Conservation (phyloP, 257 asterid species). For the Pogostemon cablin region DNA sequence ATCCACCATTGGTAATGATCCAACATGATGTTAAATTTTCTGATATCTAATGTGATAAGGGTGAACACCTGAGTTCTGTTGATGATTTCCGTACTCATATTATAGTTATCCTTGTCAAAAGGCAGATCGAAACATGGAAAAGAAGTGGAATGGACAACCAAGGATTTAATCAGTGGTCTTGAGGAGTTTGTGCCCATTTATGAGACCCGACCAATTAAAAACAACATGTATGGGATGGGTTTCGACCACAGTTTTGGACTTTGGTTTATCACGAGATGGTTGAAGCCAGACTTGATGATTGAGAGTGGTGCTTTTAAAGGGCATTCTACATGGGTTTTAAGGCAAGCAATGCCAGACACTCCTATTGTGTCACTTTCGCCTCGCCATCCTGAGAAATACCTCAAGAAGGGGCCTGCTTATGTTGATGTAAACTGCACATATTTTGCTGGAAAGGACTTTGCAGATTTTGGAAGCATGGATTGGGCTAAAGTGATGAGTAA, state of each 20-base stretch:
- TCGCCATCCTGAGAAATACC: conserved; percentile 96
- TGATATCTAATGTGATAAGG: conserved; percentile 1
- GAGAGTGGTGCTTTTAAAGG: conserved; percentile 99
- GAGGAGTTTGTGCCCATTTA: conserved; percentile 95
- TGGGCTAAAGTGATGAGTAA: conserved; percentile 80
- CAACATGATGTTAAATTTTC: background rate
- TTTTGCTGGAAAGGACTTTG: conserved; percentile 90
- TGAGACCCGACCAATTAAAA: conserved; percentile 85
- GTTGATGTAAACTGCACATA: conserved; percentile 97
- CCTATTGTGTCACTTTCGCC: conserved; percentile 87
- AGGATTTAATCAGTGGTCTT: conserved; percentile 79
- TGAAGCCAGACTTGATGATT: conserved; percentile 87
- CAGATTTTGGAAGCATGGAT: conserved; percentile 95
- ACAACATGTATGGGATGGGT: conserved; percentile 97
- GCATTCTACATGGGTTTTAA: conserved; percentile 96
- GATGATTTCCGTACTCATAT: conserved; percentile 41
- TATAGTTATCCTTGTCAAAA: conserved; percentile 81
- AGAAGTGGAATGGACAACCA: conserved; percentile 85
- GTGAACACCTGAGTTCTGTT: conserved; percentile 19
- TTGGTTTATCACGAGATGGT: conserved; percentile 88
- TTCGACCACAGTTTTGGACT: conserved; percentile 99
- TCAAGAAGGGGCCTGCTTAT: conserved; percentile 96
- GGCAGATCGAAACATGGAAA: conserved; percentile 99
- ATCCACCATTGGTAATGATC: conserved; percentile 2
- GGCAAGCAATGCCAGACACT: conserved; percentile 92